Base-by-base conservation (phyloP, 306 rosid species). In the Medicago lupulina region DNA sequence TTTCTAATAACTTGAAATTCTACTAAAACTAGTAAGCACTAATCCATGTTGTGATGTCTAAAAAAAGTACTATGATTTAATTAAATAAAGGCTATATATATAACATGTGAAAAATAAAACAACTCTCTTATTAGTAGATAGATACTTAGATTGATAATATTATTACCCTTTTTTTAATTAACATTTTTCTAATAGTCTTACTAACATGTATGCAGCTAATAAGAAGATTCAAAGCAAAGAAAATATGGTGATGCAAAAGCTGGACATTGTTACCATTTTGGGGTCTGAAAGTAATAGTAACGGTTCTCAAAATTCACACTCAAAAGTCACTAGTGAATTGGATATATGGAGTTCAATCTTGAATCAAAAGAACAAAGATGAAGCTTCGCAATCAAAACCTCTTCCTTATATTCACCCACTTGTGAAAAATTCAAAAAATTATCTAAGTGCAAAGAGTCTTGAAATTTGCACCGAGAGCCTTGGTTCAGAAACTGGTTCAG, bases 401-500 rank as follows among this genome's bases (percentile, higher is more conserved):
- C 57, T 71, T 15, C 91, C 92, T 50, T 92, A 92, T 74, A 55
- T 90, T 78, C 97, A 92, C 77, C 97, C 97, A 25, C 93, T 89
- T 8, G 91, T 82, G 68, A 88, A 80, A 67, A 88, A 82, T 58
- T 83, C 94, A 7, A 50, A 81, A 9, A 89, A 77, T 71, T 81
- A 73, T 62, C 17, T 96, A 54, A 85, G 70, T 63, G 82, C 81
- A 19, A 85, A 83, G 16, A 92, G 99, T 67, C 89, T 96, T 3
- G 28, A 85, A 50, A 82, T 92, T 5, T 96, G 99, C 72, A 92
- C 99, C 0, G 99, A 96, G 62, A 81, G 87, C n/a, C 98, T 96
- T 19, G 98, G 99, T 41, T 92, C 97, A 1, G 99, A 96, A 76
- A 87, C 97, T 5, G 98, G 97, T 31, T 89, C 97, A 25, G 96